These are phyloP conservation scores for Parathielavia hyrcaniae DNA, from an alignment of 495 filamentous ascomycete genomes.

Conservation along the genomic window DNA sequence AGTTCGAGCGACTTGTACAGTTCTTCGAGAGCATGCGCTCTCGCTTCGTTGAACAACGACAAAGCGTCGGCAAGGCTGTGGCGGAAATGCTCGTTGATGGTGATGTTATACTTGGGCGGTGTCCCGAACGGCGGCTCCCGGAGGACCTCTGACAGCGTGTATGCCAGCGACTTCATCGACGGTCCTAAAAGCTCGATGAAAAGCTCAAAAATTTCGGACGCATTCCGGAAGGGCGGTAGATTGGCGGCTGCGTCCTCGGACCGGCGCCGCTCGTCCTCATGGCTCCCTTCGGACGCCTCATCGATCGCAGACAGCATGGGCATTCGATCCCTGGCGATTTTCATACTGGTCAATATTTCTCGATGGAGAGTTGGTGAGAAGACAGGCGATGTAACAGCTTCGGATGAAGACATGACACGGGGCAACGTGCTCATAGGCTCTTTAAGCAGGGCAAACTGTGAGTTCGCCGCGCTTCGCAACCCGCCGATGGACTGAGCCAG, in stretches of 20 bases:
- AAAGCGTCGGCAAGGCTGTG: constrained; percentile 73
- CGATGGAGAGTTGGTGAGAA: constrained; percentile 32
- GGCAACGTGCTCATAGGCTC: constrained; percentile 42
- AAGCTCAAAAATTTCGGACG: constrained; percentile 74
- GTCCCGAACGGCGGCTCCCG: constrained; percentile 76
- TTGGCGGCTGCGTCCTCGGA: constrained; percentile 19
- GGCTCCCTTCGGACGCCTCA: constrained; percentile 58
- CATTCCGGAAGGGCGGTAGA: constrained; percentile 41
- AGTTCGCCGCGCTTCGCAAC: constrained; percentile 77
- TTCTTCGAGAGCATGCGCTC: constrained; percentile 64
- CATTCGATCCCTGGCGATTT: constrained; percentile 28
- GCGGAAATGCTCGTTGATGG: constrained; percentile 69
- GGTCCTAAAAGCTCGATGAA: constrained; percentile 87
- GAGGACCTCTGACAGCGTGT: constrained; percentile 80
- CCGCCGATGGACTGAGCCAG: constrained; percentile 89
- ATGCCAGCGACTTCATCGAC: constrained; percentile 90
- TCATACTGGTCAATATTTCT: constrained; percentile 31
- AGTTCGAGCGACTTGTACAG: constrained; percentile 74
- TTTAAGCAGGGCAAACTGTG: constrained; percentile 77
- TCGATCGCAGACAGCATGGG: constrained; percentile 55
- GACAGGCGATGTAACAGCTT: constrained; percentile 10
- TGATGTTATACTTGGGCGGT: constrained; percentile 58
- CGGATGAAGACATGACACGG: constrained; percentile 28
- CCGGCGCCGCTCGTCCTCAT: constrained; percentile 38
- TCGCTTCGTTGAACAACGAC: constrained; percentile 64